A percentile compares a stretch with the other conserved stretches of the same genome.
Evolutionary conservation across 352 stramenopile species (phyloP).

Genomic region (Elongisporangium senticosum): DNA sequence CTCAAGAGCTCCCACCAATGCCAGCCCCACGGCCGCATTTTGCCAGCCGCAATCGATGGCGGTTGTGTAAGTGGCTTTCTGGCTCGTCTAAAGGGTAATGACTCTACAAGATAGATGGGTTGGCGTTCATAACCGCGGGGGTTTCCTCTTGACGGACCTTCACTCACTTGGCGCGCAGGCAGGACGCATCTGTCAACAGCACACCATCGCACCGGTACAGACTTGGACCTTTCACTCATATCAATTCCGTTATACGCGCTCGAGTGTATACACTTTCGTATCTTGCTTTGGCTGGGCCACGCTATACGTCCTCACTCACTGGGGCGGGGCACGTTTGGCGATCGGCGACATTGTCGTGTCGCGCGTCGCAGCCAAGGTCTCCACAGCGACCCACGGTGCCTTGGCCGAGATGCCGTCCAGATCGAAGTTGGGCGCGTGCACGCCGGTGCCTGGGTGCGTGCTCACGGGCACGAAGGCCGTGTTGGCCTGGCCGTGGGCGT

Average conservation of each 20-base stretch:
- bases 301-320: background rate
- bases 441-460: slow-evolving; percentile 48
- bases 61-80: background rate
- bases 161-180: background rate
- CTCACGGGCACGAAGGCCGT: slow-evolving; percentile 46
- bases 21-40: background rate
- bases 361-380: slow-evolving; percentile 32
- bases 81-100: background rate
- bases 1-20: background rate
- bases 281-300: background rate
- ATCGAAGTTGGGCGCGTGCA: slow-evolving; percentile 68
- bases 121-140: background rate
- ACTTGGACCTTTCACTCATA: background rate
- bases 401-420: slow-evolving; percentile 49
- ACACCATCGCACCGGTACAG: background rate
- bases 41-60: background rate
- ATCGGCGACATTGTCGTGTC: slow-evolving; percentile 54
- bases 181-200: background rate
- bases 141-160: background rate
- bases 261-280: background rate
- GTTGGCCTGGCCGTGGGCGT: slow-evolving; percentile 34
- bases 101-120: background rate
- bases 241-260: background rate
- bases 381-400: slow-evolving; percentile 62
- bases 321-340: background rate